Conservation (phyloP, 2,329 filamentous ascomycete genomes). For the Ceratocystis huliohia region DNA sequence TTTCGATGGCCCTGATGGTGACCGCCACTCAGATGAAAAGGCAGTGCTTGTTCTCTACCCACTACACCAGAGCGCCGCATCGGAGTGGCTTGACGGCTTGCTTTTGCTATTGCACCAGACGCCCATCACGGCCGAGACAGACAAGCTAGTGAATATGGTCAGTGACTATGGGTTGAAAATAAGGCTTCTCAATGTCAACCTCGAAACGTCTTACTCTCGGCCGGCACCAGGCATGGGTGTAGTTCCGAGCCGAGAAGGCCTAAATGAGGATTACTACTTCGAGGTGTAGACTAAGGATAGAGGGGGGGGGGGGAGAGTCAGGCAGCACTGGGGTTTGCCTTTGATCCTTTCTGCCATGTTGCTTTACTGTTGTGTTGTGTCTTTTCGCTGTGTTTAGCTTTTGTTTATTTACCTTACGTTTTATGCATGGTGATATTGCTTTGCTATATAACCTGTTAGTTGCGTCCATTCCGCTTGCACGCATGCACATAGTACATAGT, state of each 20-base stretch:
- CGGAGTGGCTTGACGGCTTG: constrained; percentile 92
- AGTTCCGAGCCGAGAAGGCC: constrained; percentile 67
- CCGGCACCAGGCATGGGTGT: constrained; percentile 56
- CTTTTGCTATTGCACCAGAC: constrained; percentile 91
- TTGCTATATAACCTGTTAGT: background rate
- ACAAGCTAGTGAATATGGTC: constrained; percentile 73
- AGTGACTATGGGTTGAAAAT: constrained; percentile 89
- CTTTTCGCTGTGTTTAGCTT: constrained; percentile 3
- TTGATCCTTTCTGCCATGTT: background rate
- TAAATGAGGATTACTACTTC: constrained; percentile 92
- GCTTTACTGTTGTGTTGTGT: background rate
- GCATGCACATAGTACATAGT: background rate
- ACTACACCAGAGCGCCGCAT: constrained; percentile 66
- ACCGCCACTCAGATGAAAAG: constrained; percentile 44
- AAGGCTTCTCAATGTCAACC: constrained; percentile 75
- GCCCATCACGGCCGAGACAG: constrained; percentile 93
- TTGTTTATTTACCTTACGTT: background rate
- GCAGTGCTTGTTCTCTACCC: constrained; percentile 75
- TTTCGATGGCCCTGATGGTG: constrained; percentile 36
- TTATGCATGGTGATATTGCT: background rate
- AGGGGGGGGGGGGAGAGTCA: background rate
- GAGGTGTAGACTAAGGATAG: constrained; percentile 41
- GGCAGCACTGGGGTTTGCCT: background rate
- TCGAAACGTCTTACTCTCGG: constrained; percentile 61
- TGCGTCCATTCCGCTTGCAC: background rate